Evolutionary conservation across 2,329 filamentous ascomycete genomes (phyloP).

Genomic region (Dryadomyces quercivorus): DNA sequence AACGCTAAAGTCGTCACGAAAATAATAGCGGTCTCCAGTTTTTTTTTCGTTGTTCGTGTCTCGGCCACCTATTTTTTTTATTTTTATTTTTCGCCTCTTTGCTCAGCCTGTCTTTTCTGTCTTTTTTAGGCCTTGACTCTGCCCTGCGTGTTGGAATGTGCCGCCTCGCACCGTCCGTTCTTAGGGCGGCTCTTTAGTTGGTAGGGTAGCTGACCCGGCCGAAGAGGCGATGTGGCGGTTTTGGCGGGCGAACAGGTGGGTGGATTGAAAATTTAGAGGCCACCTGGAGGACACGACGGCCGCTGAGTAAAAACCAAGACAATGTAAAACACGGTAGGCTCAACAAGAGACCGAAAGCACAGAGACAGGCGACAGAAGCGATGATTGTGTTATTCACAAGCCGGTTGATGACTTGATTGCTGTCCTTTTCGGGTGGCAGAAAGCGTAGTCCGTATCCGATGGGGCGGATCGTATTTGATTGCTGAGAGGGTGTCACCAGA

Average conservation of each 20-base stretch:
- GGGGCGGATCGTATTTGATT: not conserved
- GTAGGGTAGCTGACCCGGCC: not conserved
- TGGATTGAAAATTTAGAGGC: not conserved
- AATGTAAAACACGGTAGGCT: not conserved
- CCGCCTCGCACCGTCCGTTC: not conserved
- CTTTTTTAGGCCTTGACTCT: not conserved
- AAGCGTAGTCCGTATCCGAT: not conserved
- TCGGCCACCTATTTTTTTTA: not conserved
- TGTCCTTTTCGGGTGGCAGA: not conserved
- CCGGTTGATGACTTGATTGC: not conserved
- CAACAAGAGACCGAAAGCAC: not conserved
- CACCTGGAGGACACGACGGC: not conserved
- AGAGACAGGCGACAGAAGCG: not conserved
- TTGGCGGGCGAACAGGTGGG: not conserved
- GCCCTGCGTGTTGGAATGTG: not conserved
- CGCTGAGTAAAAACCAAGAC: not conserved
- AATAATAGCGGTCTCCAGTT: constrained; percentile 8
- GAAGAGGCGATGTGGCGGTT: not conserved
- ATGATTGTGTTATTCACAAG: not conserved
- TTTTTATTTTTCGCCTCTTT: not conserved
- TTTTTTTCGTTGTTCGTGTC: constrained; percentile 5
- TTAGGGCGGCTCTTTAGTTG: not conserved
- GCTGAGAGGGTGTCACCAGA: too few relatives aligned
- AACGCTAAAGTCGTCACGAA: constrained; percentile 10
- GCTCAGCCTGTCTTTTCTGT: not conserved